A percentile compares a stretch with the other conserved stretches of the same genome.
These are phyloP conservation scores for Chiua virens DNA, from an alignment of 768 basidiomycete species.

Conservation along the genomic window DNA sequence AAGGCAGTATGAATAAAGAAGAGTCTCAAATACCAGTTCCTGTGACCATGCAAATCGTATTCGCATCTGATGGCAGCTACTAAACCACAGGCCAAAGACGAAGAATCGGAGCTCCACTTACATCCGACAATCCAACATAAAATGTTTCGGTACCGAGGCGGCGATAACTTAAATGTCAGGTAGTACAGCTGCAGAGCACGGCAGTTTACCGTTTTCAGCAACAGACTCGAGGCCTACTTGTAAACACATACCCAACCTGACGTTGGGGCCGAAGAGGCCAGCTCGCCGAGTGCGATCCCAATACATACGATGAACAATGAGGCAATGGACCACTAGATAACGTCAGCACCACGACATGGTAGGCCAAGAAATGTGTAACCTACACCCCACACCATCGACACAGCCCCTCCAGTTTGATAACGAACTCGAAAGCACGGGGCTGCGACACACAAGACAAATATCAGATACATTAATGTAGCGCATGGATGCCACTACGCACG, in stretches of 20 bases:
- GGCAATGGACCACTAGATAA: constrained; percentile 33
- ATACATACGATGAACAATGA: constrained; percentile 36
- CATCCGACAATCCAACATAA: constrained; percentile 70
- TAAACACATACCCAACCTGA: constrained; percentile 34
- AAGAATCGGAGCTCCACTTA: constrained; percentile 27
- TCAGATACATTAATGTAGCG: not conserved
- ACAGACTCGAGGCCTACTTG: no score
- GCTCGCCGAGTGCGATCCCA: constrained; percentile 38
- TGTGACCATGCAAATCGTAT: constrained; percentile 50
- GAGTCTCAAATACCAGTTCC: constrained; percentile 24
- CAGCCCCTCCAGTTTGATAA: constrained; percentile 48
- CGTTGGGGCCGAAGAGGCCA: constrained; percentile 39
- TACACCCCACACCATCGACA: constrained; percentile 44
- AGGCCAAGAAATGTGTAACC: constrained; percentile 1
- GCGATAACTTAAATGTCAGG: constrained; percentile 59
- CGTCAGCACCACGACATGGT: not conserved
- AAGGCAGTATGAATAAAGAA: not conserved
- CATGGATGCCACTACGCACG: constrained; percentile 36
- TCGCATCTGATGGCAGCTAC: constrained; percentile 36
- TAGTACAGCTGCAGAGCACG: constrained; percentile 51
- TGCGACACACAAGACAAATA: constrained; percentile 9
- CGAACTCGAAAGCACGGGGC: constrained; percentile 43
- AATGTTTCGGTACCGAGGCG: constrained; percentile 53
- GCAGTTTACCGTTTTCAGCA: not conserved
- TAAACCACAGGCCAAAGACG: not conserved